phyloP scores from a whole-genome alignment of 495 filamentous ascomycete species.

The Schizothecium vesticola region DNA sequence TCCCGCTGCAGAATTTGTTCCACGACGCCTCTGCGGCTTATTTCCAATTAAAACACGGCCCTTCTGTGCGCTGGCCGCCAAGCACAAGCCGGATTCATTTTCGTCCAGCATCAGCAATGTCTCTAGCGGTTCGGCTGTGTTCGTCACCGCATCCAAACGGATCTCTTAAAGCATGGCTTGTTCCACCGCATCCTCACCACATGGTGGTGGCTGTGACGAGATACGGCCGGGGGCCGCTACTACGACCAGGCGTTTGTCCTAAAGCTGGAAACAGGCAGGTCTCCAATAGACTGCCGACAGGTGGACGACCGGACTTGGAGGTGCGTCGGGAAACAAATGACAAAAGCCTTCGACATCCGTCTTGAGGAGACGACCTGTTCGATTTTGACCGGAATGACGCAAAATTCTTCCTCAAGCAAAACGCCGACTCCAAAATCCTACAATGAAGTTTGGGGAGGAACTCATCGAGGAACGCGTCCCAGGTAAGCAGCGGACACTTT shows the following conservation, averaged over 20 bases:
- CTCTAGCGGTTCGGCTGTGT: background rate
- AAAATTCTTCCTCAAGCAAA: background rate
- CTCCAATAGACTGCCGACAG: background rate
- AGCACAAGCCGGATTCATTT: background rate
- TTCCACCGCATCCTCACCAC: background rate
- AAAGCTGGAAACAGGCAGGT: background rate
- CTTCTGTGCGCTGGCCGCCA: background rate
- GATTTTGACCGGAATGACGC: background rate
- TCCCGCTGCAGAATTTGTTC: background rate
- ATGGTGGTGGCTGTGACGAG: background rate
- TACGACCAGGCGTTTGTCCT: background rate
- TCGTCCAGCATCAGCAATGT: background rate
- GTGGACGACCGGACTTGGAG: background rate
- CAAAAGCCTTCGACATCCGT: background rate
- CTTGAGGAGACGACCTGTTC: background rate
- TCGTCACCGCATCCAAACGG: background rate
- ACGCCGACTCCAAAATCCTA: background rate
- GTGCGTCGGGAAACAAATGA: background rate
- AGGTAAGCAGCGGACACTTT: background rate
- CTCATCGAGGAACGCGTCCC: slow-evolving; percentile 5
- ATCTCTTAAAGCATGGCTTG: background rate
- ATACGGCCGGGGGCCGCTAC: background rate
- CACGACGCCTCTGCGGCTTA: background rate
- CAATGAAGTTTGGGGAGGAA: slow-evolving; percentile 9
- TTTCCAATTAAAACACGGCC: background rate